Evolutionary conservation across 2,329 filamentous ascomycete species (phyloP), one percentile per base, ranked within the genome.

Genomic region (Trichoderma harzianum): DNA sequence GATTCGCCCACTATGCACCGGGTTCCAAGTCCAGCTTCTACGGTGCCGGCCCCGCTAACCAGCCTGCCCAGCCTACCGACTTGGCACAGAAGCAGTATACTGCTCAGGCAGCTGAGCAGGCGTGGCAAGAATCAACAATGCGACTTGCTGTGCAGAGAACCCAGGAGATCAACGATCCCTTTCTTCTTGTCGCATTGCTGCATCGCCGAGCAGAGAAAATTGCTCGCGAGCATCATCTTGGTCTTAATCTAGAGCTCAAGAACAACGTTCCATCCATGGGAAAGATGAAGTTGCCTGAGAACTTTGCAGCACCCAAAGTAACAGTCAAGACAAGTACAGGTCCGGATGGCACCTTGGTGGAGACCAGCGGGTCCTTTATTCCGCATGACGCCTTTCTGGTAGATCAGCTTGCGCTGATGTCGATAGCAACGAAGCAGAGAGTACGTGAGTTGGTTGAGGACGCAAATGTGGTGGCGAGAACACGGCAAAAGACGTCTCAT

Each of bases 351-450:
- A 86, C 88, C 14, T 81, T 91, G 28, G 86, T 93, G 3, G 82
- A 88, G 55, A 90, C 91, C 1, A 86, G 85, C 16, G 91, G 90
- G 2, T 89, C 89, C 24, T 93, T 92, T 69, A 88, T 97, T 47
- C 88, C 96, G 0, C 90, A 92, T 43, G 92, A 94, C 57, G 89
- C 93, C 2, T 90, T 88, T 69, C 84, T 97, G 39, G 91, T 92
- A 16, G 94, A 97, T 73, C 92, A 98, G 75, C 83, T 98, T 58
- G 92, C 93, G 30, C 85, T 98, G 18, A 80, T 98, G 72, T 96
- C 94, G 7, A 87, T 98, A 71, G 93, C 93, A 21, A 91, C 93
- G 11, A 93, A 95, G 78, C 92, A 97, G 76, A 88, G 94, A 32
- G 76, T 98, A 47, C 87, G 93, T 68, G 89, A 90, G 14, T 82